Evolutionary conservation across 495 filamentous ascomycete genomes (phyloP).

Genomic region (Penicilliopsis zonata): DNA sequence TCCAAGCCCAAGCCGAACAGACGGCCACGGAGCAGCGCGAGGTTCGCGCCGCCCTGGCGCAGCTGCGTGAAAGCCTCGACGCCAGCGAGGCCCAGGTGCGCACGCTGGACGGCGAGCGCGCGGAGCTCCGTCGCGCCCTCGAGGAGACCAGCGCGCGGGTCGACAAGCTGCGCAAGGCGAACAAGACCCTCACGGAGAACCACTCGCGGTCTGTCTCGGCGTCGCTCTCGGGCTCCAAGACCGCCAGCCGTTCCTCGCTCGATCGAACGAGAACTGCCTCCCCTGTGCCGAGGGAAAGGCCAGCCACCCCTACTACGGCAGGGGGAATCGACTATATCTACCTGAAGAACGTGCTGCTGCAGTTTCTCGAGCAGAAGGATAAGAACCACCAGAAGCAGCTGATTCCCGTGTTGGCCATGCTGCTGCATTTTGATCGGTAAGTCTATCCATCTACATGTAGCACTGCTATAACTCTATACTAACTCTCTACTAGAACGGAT

Average conservation of each 20-base stretch:
- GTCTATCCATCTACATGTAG: conserved; percentile 15
- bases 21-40: conserved; percentile 62
- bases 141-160: conserved; percentile 65
- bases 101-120: conserved; percentile 69
- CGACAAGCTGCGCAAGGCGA: conserved; percentile 70
- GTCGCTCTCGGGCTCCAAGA: too few relatives aligned
- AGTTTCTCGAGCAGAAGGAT: conserved; percentile 91
- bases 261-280: conserved; percentile 33
- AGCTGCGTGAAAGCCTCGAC: conserved; percentile 69
- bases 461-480: not conserved
- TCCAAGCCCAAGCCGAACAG: conserved; percentile 56
- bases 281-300: conserved; percentile 23
- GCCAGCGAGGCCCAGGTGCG: conserved; percentile 75
- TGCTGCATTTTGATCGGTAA: conserved; percentile 85
- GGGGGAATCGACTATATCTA: conserved; percentile 65
- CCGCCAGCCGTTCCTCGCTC: conserved; percentile 52
- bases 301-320: conserved; percentile 19
- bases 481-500: conserved; percentile 46
- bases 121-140: conserved; percentile 58
- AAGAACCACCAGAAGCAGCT: conserved; percentile 83
- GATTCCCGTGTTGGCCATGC: conserved; percentile 80
- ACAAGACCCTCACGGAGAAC: conserved; percentile 37
- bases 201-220: too few relatives aligned
- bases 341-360: conserved; percentile 86
- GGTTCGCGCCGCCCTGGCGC: conserved; percentile 62